Conservation (phyloP, 768 basidiomycete species). For the Collybia sordida region DNA sequence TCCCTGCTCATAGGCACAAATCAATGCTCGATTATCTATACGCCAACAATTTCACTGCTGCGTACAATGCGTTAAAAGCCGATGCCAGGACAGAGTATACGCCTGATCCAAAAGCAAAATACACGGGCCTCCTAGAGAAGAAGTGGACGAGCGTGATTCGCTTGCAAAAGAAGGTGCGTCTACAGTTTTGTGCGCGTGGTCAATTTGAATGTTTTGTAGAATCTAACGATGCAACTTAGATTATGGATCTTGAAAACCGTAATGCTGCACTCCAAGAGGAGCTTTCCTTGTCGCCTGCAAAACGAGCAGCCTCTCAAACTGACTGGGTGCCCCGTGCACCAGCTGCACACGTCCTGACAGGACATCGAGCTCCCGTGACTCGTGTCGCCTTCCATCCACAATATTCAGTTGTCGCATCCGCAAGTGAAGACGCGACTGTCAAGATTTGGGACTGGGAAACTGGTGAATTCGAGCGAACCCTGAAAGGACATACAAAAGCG, state of each 20-base stretch:
- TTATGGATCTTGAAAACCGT: constrained; percentile 92
- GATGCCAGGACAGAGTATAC: constrained; percentile 61
- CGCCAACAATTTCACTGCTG: constrained; percentile 60
- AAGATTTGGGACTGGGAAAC: constrained; percentile 98
- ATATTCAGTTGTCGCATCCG: constrained; percentile 79
- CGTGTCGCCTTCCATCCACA: constrained; percentile 84
- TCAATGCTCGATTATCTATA: constrained; percentile 80
- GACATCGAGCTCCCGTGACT: constrained; percentile 77
- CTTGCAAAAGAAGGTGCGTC: constrained; percentile 85
- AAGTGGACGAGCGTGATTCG: constrained; percentile 98
- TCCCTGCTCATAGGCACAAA: constrained; percentile 54
- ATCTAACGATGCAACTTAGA: constrained; percentile 42
- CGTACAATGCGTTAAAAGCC: constrained; percentile 58
- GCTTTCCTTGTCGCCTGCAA: constrained; percentile 45
- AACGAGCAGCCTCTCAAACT: constrained; percentile 60
- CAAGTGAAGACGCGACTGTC: constrained; percentile 85
- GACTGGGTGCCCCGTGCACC: constrained; percentile 92
- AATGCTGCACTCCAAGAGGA: constrained; percentile 79
- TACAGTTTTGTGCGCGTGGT: neutral
- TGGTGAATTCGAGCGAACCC: constrained; percentile 87
- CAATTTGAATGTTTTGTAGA: no score
- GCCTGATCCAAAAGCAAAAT: constrained; percentile 86
- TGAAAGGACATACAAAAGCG: constrained; percentile 90
- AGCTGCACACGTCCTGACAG: constrained; percentile 71
- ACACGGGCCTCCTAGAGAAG: constrained; percentile 88